A percentile compares a stretch with the other conserved stretches of the same genome.
Conservation (phyloP, 2,329 filamentous ascomycete genomes). For the Pleurostoma richardsiae region DNA sequence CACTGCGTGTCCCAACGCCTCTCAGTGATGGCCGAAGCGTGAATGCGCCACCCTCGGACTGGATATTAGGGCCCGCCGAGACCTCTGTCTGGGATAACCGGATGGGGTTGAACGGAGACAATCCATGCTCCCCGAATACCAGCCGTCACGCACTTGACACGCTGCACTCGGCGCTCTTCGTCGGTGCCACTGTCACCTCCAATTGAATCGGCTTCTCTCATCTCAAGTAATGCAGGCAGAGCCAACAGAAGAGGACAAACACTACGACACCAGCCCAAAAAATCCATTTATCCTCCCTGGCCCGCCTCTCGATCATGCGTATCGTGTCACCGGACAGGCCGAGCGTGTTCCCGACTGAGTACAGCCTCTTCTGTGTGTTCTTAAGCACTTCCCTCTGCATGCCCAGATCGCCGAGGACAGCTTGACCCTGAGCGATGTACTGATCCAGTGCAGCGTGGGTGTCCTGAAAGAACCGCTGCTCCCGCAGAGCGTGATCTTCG, state of each 20-base stretch:
- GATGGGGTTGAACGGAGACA: too few species aligned
- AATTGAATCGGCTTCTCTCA: constrained; percentile 28
- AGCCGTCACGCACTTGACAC: too few species aligned
- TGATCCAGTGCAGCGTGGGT: constrained; percentile 88
- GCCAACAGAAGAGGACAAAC: constrained; percentile 89
- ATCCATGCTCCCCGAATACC: too few species aligned
- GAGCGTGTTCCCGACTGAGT: constrained; percentile 89
- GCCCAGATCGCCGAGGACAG: constrained; percentile 82
- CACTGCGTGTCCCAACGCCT: too few species aligned
- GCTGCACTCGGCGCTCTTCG: too few species aligned
- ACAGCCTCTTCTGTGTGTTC: constrained; percentile 84
- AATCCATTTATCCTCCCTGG: constrained; percentile 96
- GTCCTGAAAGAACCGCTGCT: constrained; percentile 80
- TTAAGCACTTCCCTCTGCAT: constrained; percentile 94
- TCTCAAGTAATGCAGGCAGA: constrained; percentile 79
- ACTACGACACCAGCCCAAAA: constrained; percentile 82
- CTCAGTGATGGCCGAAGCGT: too few species aligned
- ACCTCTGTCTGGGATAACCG: too few species aligned
- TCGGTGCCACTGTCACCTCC: too few species aligned
- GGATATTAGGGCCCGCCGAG: too few species aligned
- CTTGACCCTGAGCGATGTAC: constrained; percentile 85
- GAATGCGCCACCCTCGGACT: too few species aligned
- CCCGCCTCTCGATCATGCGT: constrained; percentile 87
- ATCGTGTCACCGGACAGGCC: constrained; percentile 95
- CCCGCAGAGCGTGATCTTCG: constrained; percentile 79